Evolutionary conservation across 2,329 filamentous ascomycete species (phyloP).

Genomic region (Aspergillus sergii): DNA sequence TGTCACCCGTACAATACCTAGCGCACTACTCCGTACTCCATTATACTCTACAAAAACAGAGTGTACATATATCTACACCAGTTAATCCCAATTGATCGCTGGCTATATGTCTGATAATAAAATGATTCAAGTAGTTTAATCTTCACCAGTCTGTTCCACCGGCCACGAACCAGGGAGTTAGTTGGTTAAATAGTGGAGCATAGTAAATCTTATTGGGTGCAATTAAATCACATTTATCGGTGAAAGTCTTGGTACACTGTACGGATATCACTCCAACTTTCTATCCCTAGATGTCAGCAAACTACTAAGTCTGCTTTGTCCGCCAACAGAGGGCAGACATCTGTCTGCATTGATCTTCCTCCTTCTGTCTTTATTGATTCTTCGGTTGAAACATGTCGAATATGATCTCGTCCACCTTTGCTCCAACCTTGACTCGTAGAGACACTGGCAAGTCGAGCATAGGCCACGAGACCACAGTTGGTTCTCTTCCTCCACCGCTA

Average conservation of each 20-base stretch:
- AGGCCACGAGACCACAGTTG: conserved; percentile 29
- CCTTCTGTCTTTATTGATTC: not conserved
- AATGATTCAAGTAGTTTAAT: not conserved
- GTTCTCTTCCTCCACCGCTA: conserved; percentile 33
- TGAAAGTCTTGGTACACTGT: not conserved
- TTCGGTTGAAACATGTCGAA: conserved; percentile 3
- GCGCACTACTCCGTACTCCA: too few relatives aligned
- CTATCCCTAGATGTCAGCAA: not conserved
- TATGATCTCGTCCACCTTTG: conserved; percentile 40
- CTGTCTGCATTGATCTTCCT: not conserved
- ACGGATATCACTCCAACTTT: not conserved
- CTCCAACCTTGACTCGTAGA: conserved; percentile 35
- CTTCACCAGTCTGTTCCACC: not conserved
- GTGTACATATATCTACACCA: not conserved
- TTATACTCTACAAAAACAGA: too few relatives aligned
- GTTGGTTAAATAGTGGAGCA: not conserved
- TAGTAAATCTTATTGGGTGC: not conserved
- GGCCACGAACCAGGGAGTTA: not conserved
- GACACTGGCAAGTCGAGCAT: conserved; percentile 37
- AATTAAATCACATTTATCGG: not conserved
- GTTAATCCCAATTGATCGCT: not conserved
- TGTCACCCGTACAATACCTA: not conserved
- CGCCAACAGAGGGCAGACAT: not conserved
- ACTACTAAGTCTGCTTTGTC: not conserved
- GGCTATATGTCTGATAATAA: not conserved